These are phyloP conservation scores for Turnera subulata DNA, from an alignment of 345 rosid genomes.

Conservation along the genomic window DNA sequence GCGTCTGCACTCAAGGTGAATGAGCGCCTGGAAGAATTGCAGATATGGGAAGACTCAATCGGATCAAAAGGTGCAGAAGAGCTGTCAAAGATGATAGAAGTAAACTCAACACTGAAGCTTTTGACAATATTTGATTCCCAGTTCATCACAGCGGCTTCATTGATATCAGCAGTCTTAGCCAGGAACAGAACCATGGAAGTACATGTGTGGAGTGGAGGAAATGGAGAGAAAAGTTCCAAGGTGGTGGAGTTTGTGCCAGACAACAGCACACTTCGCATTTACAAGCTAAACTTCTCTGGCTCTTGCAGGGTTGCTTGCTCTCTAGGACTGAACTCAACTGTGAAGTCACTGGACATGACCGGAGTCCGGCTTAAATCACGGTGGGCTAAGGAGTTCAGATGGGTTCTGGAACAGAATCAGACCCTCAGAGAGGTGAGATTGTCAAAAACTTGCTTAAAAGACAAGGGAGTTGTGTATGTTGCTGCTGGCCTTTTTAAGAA, in stretches of 20 bases:
- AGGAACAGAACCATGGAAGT: constrained; percentile 80
- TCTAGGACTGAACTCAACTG: constrained; percentile 73
- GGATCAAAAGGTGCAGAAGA: constrained; percentile 90
- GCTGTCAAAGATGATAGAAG: constrained; percentile 90
- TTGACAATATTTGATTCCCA: constrained; percentile 74
- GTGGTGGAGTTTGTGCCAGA: constrained; percentile 78
- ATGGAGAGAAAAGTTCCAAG: constrained; percentile 57
- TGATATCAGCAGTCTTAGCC: constrained; percentile 81
- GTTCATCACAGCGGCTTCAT: constrained; percentile 64
- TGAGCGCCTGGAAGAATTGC: constrained; percentile 75
- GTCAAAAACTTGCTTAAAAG: constrained; percentile 73
- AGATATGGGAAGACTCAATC: constrained; percentile 96
- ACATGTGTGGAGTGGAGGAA: constrained; percentile 74
- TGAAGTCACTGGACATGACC: constrained; percentile 71
- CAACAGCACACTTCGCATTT: constrained; percentile 55
- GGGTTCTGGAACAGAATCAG: constrained; percentile 82
- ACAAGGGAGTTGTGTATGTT: constrained; percentile 77
- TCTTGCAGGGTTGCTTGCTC: constrained; percentile 81
- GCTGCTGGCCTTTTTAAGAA: constrained; percentile 94
- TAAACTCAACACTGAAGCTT: constrained; percentile 64
- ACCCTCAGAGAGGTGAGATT: constrained; percentile 64
- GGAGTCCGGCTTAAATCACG: constrained; percentile 66
- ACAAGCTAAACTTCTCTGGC: constrained; percentile 59
- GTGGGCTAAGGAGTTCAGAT: constrained; percentile 84
- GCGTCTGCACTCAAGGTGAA: constrained; percentile 69